phyloP scores from a whole-genome alignment of 2,329 filamentous ascomycete genomes.

The Penicillium sp. region DNA sequence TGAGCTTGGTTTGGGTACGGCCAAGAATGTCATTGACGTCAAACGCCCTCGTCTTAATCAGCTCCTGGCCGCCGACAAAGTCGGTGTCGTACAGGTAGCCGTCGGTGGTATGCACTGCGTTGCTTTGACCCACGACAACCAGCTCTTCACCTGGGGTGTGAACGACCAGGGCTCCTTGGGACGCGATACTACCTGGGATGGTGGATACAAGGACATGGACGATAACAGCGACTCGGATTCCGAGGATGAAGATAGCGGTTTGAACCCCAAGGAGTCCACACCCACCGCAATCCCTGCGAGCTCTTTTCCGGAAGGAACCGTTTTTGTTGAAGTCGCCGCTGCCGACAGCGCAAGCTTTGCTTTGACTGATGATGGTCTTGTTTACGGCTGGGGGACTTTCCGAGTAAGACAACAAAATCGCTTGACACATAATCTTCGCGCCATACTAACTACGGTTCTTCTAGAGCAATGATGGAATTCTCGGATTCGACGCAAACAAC shows the following conservation, averaged over 20 bases:
- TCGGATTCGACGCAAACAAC: conserved; percentile 55
- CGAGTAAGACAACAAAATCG: conserved; percentile 42
- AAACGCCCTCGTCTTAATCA: conserved; percentile 72
- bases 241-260: conserved; percentile 54
- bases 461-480: conserved; percentile 63
- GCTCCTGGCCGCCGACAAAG: conserved; percentile 55
- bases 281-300: conserved; percentile 52
- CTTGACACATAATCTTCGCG: background rate
- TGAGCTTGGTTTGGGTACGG: conserved; percentile 74
- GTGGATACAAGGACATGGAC: conserved; percentile 57
- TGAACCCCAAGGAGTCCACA: conserved; percentile 58
- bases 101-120: conserved; percentile 81
- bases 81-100: conserved; percentile 72
- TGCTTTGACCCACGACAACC: conserved; percentile 75
- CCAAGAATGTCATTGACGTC: conserved; percentile 67
- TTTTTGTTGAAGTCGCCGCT: conserved; percentile 59
- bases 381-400: conserved; percentile 66
- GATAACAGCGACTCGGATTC: conserved; percentile 45
- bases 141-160: conserved; percentile 82
- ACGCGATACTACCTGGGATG: conserved; percentile 69
- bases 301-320: conserved; percentile 53
- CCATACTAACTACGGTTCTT: background rate
- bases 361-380: conserved; percentile 59
- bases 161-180: conserved; percentile 83
- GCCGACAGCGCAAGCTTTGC: conserved; percentile 62